Evolutionary conservation across 305 asterid genomes (phyloP).

Genomic region (Fraxinus xanthoxyloides): DNA sequence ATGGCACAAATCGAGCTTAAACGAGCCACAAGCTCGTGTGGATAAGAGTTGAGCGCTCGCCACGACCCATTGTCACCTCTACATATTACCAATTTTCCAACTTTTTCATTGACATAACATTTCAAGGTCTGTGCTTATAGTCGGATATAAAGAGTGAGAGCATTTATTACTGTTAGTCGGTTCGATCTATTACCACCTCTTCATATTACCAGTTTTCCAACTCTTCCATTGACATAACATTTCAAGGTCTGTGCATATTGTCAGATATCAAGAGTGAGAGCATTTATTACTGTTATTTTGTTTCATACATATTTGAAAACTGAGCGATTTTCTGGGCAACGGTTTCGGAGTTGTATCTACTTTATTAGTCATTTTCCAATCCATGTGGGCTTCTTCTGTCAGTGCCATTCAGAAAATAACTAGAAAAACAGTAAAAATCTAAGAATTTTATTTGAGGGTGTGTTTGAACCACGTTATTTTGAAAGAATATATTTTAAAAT

Average conservation of each 20-base stretch:
- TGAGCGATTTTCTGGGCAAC: slow-evolving; percentile 14
- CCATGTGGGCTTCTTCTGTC: neutral
- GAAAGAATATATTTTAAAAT: no score
- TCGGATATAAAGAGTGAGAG: slow-evolving; percentile 16
- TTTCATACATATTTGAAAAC: slow-evolving; percentile 13
- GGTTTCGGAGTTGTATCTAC: slow-evolving; percentile 15
- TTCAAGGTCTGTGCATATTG: slow-evolving; percentile 21
- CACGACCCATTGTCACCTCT: no score
- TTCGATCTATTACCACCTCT: no score
- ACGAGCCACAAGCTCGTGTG: no score
- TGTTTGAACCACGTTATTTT: no score
- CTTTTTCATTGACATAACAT: slow-evolving; percentile 31
- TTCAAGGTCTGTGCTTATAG: slow-evolving; percentile 21
- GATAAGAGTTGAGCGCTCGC: no score
- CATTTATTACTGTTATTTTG: slow-evolving; percentile 14
- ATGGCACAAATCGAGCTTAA: no score
- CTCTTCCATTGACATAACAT: slow-evolving; percentile 31
- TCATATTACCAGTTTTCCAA: slow-evolving; percentile 3
- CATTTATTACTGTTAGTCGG: slow-evolving; percentile 17
- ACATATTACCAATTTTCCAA: slow-evolving; percentile 8
- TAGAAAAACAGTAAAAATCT: neutral
- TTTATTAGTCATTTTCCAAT: neutral
- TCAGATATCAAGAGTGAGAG: slow-evolving; percentile 17
- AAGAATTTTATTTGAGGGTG: no score
- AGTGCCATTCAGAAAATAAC: neutral